Evolutionary conservation across 2,329 filamentous ascomycete genomes (phyloP).

Genomic region (Penicillium sp.): DNA sequence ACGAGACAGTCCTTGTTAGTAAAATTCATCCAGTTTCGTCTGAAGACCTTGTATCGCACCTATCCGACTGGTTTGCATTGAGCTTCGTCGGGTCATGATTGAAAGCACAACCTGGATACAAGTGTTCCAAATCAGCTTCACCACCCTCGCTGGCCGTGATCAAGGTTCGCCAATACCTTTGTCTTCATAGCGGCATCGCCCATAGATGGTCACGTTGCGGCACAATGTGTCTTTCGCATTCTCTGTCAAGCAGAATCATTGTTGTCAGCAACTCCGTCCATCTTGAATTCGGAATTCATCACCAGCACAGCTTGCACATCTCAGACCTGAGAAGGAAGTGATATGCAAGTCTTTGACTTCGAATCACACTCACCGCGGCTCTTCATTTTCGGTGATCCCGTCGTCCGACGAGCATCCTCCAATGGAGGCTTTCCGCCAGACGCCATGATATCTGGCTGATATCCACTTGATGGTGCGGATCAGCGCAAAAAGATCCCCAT

Average conservation of each 20-base stretch:
- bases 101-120: conserved; percentile 60
- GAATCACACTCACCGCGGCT: conserved; percentile 37
- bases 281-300: neutral
- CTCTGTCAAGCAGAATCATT: conserved; percentile 40
- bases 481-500: conserved; percentile 35
- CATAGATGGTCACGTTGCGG: conserved; percentile 87
- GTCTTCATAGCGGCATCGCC: conserved; percentile 84
- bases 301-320: conserved; percentile 4
- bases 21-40: neutral
- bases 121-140: conserved; percentile 9
- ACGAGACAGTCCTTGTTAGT: conserved; percentile 15
- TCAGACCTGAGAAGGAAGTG: neutral
- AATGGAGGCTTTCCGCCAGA: conserved; percentile 37
- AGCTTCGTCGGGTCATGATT: conserved; percentile 70
- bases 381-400: conserved; percentile 42
- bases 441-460: conserved; percentile 33
- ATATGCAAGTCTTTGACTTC: neutral
- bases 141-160: neutral
- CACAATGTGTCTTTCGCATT: conserved; percentile 80
- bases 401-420: conserved; percentile 40
- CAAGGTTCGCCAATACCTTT: conserved; percentile 47
- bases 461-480: conserved; percentile 29
- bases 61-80: conserved; percentile 36
- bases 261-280: conserved; percentile 7
- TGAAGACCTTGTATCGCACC: conserved; percentile 20